A percentile compares a stretch with the other conserved stretches of the same genome.
phyloP scores from a whole-genome alignment of 2,329 filamentous ascomycete genomes.

The Septoria linicola region DNA sequence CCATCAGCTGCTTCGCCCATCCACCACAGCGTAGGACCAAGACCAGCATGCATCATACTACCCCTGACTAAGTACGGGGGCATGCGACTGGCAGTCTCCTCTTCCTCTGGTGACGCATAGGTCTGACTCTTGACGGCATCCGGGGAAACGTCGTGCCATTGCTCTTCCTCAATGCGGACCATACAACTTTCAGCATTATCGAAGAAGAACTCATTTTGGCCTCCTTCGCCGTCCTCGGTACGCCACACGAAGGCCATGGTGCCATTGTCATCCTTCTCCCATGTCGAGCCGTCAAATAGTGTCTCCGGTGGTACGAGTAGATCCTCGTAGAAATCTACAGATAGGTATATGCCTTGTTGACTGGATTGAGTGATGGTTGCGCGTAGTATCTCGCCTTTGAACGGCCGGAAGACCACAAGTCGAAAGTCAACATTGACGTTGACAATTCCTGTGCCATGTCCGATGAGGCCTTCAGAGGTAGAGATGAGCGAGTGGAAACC shows the following conservation, averaged over 20 bases:
- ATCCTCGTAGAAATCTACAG: slow-evolving; percentile 91
- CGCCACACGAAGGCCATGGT: slow-evolving; percentile 72
- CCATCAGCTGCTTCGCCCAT: slow-evolving; percentile 31
- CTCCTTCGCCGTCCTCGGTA: slow-evolving; percentile 63
- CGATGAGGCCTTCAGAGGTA: slow-evolving; percentile 89
- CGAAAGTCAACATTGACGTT: slow-evolving; percentile 97
- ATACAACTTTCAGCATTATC: slow-evolving; percentile 87
- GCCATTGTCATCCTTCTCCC: slow-evolving; percentile 32
- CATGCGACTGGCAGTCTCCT: slow-evolving; percentile 60
- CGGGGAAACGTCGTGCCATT: slow-evolving; percentile 90
- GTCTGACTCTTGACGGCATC: slow-evolving; percentile 55
- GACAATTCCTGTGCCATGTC: slow-evolving; percentile 85
- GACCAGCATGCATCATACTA: slow-evolving; percentile 49
- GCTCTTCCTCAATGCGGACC: slow-evolving; percentile 80
- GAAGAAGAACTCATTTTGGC: slow-evolving; percentile 66
- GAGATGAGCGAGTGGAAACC: slow-evolving; percentile 88
- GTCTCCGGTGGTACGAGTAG: slow-evolving; percentile 74
- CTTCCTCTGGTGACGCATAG: slow-evolving; percentile 54
- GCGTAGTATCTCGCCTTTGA: slow-evolving; percentile 88
- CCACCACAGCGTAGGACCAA: slow-evolving; percentile 53
- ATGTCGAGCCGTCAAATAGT: slow-evolving; percentile 65
- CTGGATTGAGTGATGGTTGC: slow-evolving; percentile 80
- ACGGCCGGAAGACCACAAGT: slow-evolving; percentile 89
- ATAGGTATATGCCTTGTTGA: slow-evolving; percentile 61
- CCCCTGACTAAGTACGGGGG: slow-evolving; percentile 67